Conservation (phyloP, 768 basidiomycete species). For the Leccinum barrowsii region DNA sequence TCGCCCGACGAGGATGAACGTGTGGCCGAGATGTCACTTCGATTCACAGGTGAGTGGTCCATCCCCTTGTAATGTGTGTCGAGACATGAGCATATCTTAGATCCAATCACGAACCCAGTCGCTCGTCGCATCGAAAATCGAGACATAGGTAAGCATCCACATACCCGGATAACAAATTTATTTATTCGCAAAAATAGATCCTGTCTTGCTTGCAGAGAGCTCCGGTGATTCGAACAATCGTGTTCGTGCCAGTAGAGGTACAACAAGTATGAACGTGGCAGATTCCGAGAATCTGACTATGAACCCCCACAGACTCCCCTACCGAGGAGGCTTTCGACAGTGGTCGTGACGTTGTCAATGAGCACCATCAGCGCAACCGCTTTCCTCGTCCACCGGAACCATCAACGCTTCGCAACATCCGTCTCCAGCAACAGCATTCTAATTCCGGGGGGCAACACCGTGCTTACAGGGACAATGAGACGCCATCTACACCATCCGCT, state of each 20-base stretch:
- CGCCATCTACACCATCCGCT: not conserved
- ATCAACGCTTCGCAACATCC: not conserved
- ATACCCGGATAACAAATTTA: not conserved
- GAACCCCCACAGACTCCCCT: not conserved
- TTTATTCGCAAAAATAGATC: not conserved
- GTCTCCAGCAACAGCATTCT: not conserved
- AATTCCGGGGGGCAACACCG: not conserved
- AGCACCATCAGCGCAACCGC: not conserved
- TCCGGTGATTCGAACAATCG: not conserved
- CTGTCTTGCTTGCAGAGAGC: not conserved
- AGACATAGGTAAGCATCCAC: not conserved
- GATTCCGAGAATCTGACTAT: not conserved
- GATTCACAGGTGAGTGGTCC: not conserved
- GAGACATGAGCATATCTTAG: not conserved
- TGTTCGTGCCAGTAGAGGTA: not conserved
- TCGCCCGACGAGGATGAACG: not conserved
- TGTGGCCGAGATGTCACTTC: not conserved
- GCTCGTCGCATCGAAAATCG: not conserved
- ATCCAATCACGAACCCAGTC: not conserved
- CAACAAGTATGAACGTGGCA: too few species aligned
- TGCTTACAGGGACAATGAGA: not conserved
- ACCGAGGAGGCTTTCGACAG: not conserved
- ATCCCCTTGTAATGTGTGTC: not conserved
- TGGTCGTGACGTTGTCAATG: not conserved
- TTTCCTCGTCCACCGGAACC: not conserved